Evolutionary conservation across 805 yeast species (phyloP).

Genomic region (Huiozyma naganishii): DNA sequence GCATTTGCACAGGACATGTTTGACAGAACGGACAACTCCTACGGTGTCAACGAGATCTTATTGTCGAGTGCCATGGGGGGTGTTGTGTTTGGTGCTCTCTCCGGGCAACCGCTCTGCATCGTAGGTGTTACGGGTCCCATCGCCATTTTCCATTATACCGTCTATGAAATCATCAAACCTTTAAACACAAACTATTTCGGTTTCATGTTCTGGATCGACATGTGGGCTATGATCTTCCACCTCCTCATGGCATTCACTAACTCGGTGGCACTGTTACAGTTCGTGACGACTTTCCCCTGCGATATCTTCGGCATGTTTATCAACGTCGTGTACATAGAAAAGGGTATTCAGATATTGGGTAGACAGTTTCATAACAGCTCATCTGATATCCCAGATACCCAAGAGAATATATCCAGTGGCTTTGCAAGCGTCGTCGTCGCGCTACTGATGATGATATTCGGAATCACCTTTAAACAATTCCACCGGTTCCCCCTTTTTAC

Average conservation of each 20-base stretch:
- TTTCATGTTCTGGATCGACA: conserved; percentile 90
- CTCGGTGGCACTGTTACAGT: conserved; percentile 52
- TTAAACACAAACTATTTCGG: conserved; percentile 54
- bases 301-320: conserved; percentile 91
- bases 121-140: conserved; percentile 98
- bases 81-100: conserved; percentile 69
- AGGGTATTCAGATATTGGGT: conserved; percentile 74
- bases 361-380: conserved; percentile 44
- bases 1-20: conserved; percentile 98
- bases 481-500: conserved; percentile 49
- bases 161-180: conserved; percentile 31
- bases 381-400: conserved; percentile 4
- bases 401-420: conserved; percentile 36
- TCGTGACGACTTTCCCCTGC: conserved; percentile 74
- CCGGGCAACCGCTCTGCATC: conserved; percentile 88
- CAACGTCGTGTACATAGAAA: conserved; percentile 76
- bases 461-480: conserved; percentile 48
- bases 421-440: conserved; percentile 70
- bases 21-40: conserved; percentile 75
- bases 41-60: conserved; percentile 86
- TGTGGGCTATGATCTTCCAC: conserved; percentile 86
- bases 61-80: conserved; percentile 83
- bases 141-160: conserved; percentile 83
- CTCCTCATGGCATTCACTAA: conserved; percentile 60
- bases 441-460: conserved; percentile 64